Conservation (phyloP, 1,284 basidiomycete species). For the Coriolopsis trogii region DNA sequence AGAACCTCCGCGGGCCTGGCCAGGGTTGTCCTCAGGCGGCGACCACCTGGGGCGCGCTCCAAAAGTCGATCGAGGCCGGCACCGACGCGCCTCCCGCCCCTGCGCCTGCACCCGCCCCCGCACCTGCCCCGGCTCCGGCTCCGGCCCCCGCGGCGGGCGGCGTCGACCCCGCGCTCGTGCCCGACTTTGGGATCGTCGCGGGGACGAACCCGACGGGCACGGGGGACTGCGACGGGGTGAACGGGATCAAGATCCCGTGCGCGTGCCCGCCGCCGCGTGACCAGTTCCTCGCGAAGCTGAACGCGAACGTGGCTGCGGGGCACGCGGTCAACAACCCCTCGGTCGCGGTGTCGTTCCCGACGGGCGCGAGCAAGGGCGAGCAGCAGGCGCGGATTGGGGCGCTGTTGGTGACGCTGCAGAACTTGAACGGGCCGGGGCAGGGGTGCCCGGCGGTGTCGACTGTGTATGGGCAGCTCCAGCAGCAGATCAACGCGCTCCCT, state of each 20-base stretch:
- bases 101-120: constrained; percentile 1
- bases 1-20: constrained; percentile 43
- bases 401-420: constrained; percentile 40
- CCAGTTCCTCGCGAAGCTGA: constrained; percentile 36
- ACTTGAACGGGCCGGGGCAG: constrained; percentile 41
- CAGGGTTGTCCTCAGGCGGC: constrained; percentile 40
- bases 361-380: constrained; percentile 34
- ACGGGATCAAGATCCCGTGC: constrained; percentile 41
- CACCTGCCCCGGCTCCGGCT: constrained; percentile 9
- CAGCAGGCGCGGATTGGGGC: constrained; percentile 39
- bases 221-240: constrained; percentile 22
- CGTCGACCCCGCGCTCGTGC: constrained; percentile 27
- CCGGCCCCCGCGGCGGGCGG: not conserved
- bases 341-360: constrained; percentile 39
- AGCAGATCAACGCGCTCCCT: constrained; percentile 26
- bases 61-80: constrained; percentile 29
- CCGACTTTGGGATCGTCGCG: constrained; percentile 29
- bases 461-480: constrained; percentile 38
- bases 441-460: constrained; percentile 44
- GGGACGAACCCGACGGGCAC: constrained; percentile 30
- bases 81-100: constrained; percentile 8
- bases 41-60: constrained; percentile 38
- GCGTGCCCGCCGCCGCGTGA: constrained; percentile 40
- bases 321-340: constrained; percentile 41
- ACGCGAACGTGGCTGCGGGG: constrained; percentile 40